Conservation (phyloP, 2,329 filamentous ascomycete genomes). For the Sporothrix humicola region DNA sequence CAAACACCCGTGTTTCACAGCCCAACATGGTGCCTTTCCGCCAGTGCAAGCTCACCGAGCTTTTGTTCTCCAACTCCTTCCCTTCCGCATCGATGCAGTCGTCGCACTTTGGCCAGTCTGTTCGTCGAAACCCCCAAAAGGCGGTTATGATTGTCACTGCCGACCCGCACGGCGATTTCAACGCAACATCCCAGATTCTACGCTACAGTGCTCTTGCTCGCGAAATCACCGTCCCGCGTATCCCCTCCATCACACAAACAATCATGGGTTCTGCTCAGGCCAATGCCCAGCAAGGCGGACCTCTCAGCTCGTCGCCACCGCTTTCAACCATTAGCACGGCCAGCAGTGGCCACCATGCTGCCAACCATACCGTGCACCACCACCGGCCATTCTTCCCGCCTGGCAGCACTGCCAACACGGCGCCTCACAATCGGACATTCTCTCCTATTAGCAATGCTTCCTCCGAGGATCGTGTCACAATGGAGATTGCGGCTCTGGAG, state of each 20-base stretch:
- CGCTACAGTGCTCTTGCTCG: constrained; percentile 91
- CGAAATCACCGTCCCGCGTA: constrained; percentile 88
- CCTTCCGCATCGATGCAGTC: constrained; percentile 62
- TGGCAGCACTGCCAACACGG: constrained; percentile 41
- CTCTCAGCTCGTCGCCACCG: constrained; percentile 36
- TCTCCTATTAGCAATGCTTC: constrained; percentile 48
- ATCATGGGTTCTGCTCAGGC: constrained; percentile 56
- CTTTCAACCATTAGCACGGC: constrained; percentile 40
- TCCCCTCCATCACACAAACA: constrained; percentile 79
- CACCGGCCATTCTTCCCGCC: constrained; percentile 52
- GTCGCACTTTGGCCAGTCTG: constrained; percentile 39
- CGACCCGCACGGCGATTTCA: constrained; percentile 91
- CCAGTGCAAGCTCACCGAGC: constrained; percentile 83
- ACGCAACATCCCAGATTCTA: constrained; percentile 93
- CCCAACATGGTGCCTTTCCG: constrained; percentile 77
- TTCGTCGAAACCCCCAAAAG: constrained; percentile 74
- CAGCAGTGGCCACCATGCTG: constrained; percentile 32
- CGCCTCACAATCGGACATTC: constrained; percentile 46
- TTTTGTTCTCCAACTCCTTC: constrained; percentile 88
- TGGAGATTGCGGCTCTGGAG: constrained; percentile 81
- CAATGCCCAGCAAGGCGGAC: constrained; percentile 34
- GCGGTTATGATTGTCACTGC: constrained; percentile 97
- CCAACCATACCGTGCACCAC: constrained; percentile 36
- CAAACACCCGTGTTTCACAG: constrained; percentile 46
- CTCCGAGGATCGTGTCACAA: constrained; percentile 67